Conservation (phyloP, 2,329 filamentous ascomycete species). For the Colletotrichum sp. region DNA sequence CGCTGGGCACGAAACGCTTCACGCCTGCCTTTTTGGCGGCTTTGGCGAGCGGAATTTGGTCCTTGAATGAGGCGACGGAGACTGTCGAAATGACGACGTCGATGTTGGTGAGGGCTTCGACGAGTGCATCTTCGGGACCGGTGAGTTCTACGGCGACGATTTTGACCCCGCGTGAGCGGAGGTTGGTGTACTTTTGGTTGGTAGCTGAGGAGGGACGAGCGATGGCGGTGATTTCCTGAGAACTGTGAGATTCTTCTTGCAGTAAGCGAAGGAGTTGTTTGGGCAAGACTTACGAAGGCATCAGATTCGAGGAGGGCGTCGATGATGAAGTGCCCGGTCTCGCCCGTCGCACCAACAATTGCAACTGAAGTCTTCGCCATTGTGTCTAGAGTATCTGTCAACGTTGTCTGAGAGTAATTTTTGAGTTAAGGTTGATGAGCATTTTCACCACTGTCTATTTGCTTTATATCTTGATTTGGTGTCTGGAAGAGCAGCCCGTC, state of each 20-base stretch:
- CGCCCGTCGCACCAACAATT: conserved; percentile 45
- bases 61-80: conserved; percentile 33
- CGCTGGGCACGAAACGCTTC: conserved; percentile 56
- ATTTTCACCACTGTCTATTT: neutral
- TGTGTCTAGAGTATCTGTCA: neutral
- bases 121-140: conserved; percentile 43
- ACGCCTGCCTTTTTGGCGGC: conserved; percentile 54
- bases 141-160: conserved; percentile 47
- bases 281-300: conserved; percentile 28
- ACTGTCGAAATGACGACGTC: conserved; percentile 52
- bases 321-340: conserved; percentile 42
- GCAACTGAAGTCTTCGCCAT: conserved; percentile 25
- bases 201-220: conserved; percentile 50
- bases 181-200: conserved; percentile 28
- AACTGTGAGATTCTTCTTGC: neutral
- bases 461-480: neutral
- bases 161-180: conserved; percentile 47
- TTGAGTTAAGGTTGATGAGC: neutral
- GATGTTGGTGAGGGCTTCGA: conserved; percentile 42
- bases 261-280: neutral
- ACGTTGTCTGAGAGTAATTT: neutral
- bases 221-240: conserved; percentile 52
- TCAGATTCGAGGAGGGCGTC: conserved; percentile 37
- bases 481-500: neutral
- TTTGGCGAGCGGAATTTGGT: conserved; percentile 49